Percentiles rank a stretch among this genome's conserved stretches.
phyloP scores from a whole-genome alignment of 495 filamentous ascomycete genomes.

The Aspergillus haitiensis region DNA sequence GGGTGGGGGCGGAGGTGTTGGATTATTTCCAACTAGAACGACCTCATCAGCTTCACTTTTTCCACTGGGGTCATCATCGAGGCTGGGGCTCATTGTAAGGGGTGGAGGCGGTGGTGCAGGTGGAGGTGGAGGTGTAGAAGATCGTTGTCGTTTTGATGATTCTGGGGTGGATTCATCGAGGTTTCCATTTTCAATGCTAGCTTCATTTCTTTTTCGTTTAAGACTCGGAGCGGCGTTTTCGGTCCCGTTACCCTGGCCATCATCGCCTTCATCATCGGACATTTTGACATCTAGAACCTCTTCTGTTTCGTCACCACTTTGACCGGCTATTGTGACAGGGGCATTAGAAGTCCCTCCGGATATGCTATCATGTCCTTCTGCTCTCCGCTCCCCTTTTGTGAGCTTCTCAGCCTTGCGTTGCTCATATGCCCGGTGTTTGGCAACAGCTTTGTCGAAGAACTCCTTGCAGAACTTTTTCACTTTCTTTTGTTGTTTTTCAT shows the following conservation, averaged over 20 bases:
- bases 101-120: constrained; percentile 35
- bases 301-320: constrained; percentile 35
- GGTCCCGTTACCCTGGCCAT: constrained; percentile 14
- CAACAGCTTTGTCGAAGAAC: constrained; percentile 81
- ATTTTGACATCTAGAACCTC: constrained; percentile 45
- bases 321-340: constrained; percentile 22
- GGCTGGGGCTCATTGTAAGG: constrained; percentile 27
- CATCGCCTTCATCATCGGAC: constrained; percentile 56
- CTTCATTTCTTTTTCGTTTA: constrained; percentile 63
- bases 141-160: constrained; percentile 44
- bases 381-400: constrained; percentile 27
- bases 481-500: constrained; percentile 74
- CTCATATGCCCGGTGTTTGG: constrained; percentile 70
- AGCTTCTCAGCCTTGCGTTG: constrained; percentile 59
- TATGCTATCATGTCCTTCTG: constrained; percentile 15
- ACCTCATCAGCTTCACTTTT: constrained; percentile 24
- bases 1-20: constrained; percentile 26
- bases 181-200: constrained; percentile 32
- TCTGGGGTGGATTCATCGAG: constrained; percentile 22
- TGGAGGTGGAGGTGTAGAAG: constrained; percentile 37
- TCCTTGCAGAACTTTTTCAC: constrained; percentile 78
- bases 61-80: constrained; percentile 29
- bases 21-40: constrained; percentile 21
- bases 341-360: not conserved
- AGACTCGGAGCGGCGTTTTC: constrained; percentile 25